Conservation (phyloP, 2,329 filamentous ascomycete genomes). For the Fusarium dlaminii region DNA sequence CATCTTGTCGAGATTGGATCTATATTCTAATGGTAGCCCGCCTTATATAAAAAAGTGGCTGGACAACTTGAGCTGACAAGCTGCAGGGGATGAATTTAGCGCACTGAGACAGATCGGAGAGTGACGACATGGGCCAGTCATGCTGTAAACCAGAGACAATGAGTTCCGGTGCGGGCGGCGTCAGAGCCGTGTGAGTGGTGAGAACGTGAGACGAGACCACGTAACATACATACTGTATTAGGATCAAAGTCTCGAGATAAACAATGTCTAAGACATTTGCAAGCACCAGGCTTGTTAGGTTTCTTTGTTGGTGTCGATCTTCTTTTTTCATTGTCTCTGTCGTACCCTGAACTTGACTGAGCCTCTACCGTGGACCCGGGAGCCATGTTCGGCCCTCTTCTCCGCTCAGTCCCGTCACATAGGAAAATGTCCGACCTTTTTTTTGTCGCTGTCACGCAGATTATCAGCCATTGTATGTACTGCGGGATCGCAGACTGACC, state of each 20-base stretch:
- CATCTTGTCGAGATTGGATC: constrained; percentile 6
- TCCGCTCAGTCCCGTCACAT: constrained; percentile 8
- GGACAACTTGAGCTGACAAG: constrained; percentile 25
- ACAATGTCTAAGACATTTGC: constrained; percentile 21
- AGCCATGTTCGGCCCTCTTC: constrained; percentile 9
- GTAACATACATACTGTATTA: neutral
- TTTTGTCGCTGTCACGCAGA: constrained; percentile 4
- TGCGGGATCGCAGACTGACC: constrained; percentile 33
- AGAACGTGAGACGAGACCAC: neutral
- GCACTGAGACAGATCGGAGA: constrained; percentile 11
- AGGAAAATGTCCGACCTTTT: constrained; percentile 31
- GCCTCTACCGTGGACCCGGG: constrained; percentile 21
- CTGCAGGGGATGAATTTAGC: constrained; percentile 24
- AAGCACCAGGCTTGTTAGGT: neutral
- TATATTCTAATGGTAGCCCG: constrained; percentile 8
- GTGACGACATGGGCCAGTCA: constrained; percentile 28
- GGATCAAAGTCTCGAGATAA: neutral
- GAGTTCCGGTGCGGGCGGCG: constrained; percentile 19
- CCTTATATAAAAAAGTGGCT: constrained; percentile 24
- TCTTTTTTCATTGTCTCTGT: constrained; percentile 12
- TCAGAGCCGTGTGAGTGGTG: constrained; percentile 7
- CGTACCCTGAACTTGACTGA: constrained; percentile 9
- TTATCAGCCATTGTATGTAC: neutral
- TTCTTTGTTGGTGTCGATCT: constrained; percentile 14
- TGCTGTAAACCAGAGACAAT: neutral